phyloP scores from a whole-genome alignment of 2,329 filamentous ascomycete species.

The Epicoccum sorghinum region DNA sequence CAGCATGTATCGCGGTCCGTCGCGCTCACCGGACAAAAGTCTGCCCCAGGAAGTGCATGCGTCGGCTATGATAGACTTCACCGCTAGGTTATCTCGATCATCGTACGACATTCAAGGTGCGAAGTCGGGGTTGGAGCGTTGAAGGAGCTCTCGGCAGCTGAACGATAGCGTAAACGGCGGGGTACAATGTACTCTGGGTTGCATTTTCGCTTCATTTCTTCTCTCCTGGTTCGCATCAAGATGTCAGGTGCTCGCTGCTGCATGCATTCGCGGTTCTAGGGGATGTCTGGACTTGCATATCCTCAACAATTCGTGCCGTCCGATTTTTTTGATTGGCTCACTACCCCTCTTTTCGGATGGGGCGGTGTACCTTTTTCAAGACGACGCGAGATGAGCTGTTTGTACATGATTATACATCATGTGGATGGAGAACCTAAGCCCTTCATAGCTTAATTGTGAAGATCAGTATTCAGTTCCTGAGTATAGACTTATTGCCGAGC shows the following conservation, averaged over 20 bases:
- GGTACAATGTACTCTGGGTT: slow-evolving; percentile 11
- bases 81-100: slow-evolving; percentile 1
- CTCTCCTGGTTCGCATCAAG: slow-evolving; percentile 21
- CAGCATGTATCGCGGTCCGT: slow-evolving; percentile 31
- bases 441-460: not conserved
- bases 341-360: slow-evolving; percentile 34
- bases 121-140: not conserved
- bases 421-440: slow-evolving; percentile 12
- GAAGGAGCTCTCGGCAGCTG: slow-evolving; percentile 5
- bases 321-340: slow-evolving; percentile 34
- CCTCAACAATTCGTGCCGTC: slow-evolving; percentile 32
- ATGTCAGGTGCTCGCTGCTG: slow-evolving; percentile 41
- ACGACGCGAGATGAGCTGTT: slow-evolving; percentile 39
- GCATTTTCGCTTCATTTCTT: slow-evolving; percentile 22
- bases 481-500: not conserved
- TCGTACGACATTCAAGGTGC: slow-evolving; percentile 12
- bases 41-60: slow-evolving; percentile 5
- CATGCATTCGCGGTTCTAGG: slow-evolving; percentile 28
- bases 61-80: not conserved
- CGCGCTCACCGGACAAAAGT: slow-evolving; percentile 21
- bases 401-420: slow-evolving; percentile 29
- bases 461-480: not conserved
- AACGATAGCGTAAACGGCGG: slow-evolving; percentile 8
- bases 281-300: slow-evolving; percentile 32
- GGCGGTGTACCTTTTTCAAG: slow-evolving; percentile 34